phyloP scores from a whole-genome alignment of 1,284 basidiomycete genomes.

The Sanghuangporus sanghuang region DNA sequence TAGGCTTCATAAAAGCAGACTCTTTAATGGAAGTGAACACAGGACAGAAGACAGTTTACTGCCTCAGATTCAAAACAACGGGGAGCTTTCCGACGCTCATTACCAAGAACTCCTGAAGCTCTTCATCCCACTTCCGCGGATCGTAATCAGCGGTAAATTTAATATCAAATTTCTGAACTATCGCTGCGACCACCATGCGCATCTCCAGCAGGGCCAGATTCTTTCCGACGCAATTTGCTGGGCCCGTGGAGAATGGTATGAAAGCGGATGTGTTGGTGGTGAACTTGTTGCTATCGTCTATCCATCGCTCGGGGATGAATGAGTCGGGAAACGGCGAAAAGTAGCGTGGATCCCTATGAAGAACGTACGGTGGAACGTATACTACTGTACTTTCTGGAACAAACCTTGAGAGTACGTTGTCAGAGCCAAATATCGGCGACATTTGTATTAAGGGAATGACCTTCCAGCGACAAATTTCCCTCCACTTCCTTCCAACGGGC shows the following conservation, averaged over 20 bases:
- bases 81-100: conserved; percentile 26
- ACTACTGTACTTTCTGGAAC: conserved; percentile 45
- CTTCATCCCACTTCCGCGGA: conserved; percentile 24
- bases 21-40: too few species aligned
- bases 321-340: conserved; percentile 35
- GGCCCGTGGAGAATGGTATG: conserved; percentile 31
- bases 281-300: conserved; percentile 17
- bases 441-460: background rate
- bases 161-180: conserved; percentile 29
- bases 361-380: conserved; percentile 40
- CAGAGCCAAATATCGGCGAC: too few species aligned
- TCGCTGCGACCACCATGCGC: conserved; percentile 24
- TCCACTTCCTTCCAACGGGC: conserved; percentile 2
- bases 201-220: conserved; percentile 30
- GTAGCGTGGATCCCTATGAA: conserved; percentile 37
- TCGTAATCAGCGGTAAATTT: conserved; percentile 26
- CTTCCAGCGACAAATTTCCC: conserved; percentile 6
- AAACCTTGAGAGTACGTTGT: conserved; percentile 29
- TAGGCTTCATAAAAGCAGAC: too few species aligned
- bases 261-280: conserved; percentile 33
- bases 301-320: conserved; percentile 41
- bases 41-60: too few species aligned
- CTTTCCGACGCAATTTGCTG: conserved; percentile 32
- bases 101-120: conserved; percentile 27
- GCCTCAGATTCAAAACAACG: conserved; percentile 14